These are phyloP conservation scores for Ascomycota sp. DNA, from an alignment of 2,329 filamentous ascomycete species.

Conservation along the genomic window DNA sequence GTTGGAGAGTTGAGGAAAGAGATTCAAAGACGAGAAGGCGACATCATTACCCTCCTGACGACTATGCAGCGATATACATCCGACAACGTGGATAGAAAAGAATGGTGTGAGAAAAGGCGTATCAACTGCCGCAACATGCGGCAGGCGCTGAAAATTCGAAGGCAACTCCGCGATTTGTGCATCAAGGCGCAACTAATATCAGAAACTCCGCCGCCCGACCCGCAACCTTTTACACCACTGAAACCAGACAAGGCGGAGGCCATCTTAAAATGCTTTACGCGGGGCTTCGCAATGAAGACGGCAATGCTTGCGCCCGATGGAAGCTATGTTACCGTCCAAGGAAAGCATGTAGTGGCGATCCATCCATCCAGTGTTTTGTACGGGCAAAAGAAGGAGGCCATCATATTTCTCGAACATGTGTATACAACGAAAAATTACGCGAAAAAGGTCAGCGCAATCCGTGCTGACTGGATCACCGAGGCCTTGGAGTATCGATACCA, in stretches of 20 bases:
- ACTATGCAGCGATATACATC: slow-evolving; percentile 38
- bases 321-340: slow-evolving; percentile 35
- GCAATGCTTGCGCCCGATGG: slow-evolving; percentile 36
- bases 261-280: slow-evolving; percentile 38
- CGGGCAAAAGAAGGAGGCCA: slow-evolving; percentile 39
- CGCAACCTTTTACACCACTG: slow-evolving; percentile 31
- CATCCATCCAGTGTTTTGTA: slow-evolving; percentile 41
- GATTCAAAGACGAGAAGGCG: slow-evolving; percentile 37
- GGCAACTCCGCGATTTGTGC: slow-evolving; percentile 35
- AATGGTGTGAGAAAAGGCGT: slow-evolving; percentile 35
- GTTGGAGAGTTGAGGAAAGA: slow-evolving; percentile 31
- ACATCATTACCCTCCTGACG: slow-evolving; percentile 40
- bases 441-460: slow-evolving; percentile 40
- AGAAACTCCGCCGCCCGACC: slow-evolving; percentile 24
- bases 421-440: slow-evolving; percentile 45
- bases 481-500: slow-evolving; percentile 15
- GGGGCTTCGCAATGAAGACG: slow-evolving; percentile 36
- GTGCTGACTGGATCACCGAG: slow-evolving; percentile 35
- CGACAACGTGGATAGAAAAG: slow-evolving; percentile 29
- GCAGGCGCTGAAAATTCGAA: slow-evolving; percentile 37
- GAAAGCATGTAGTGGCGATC: slow-evolving; percentile 36
- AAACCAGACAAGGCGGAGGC: slow-evolving; percentile 29
- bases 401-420: slow-evolving; percentile 46
- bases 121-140: slow-evolving; percentile 38
- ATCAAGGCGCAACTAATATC: slow-evolving; percentile 26